Evolutionary conservation across 2,329 filamentous ascomycete genomes (phyloP).

Genomic region (Penicillium sp.): DNA sequence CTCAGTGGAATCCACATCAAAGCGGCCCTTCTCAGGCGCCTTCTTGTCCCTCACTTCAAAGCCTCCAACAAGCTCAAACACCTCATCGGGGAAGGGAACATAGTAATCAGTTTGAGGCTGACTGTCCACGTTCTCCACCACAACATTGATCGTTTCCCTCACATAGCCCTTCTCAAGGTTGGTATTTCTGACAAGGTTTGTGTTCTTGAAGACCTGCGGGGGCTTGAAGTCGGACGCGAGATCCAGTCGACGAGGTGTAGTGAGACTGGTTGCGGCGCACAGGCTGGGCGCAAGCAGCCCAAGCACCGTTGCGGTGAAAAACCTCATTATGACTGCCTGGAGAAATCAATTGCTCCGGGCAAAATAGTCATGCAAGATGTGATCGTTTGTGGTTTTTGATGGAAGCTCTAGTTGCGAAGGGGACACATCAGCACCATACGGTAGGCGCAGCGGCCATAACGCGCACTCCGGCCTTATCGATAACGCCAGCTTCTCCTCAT

Average conservation of each 20-base stretch:
- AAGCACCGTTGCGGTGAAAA: slow-evolving; percentile 40
- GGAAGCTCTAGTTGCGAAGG: slow-evolving; percentile 9
- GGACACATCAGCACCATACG: slow-evolving; percentile 26
- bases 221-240: slow-evolving; percentile 67
- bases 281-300: slow-evolving; percentile 38
- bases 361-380: slow-evolving; percentile 16
- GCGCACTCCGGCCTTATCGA: slow-evolving; percentile 34
- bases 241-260: slow-evolving; percentile 34
- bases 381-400: slow-evolving; percentile 12
- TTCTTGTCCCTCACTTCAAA: slow-evolving; percentile 95
- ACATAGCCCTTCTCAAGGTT: slow-evolving; percentile 92
- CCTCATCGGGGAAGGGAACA: slow-evolving; percentile 76
- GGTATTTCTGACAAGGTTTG: slow-evolving; percentile 84
- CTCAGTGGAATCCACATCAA: slow-evolving; percentile 69
- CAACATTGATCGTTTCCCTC: slow-evolving; percentile 88
- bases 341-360: slow-evolving; percentile 23
- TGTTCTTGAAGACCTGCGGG: slow-evolving; percentile 89
- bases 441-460: slow-evolving; percentile 37
- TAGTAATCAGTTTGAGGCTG: slow-evolving; percentile 87
- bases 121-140: slow-evolving; percentile 83
- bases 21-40: slow-evolving; percentile 65
- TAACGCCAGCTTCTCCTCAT: slow-evolving; percentile 27
- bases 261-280: slow-evolving; percentile 33
- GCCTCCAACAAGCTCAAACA: slow-evolving; percentile 77
- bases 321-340: slow-evolving; percentile 42